These are phyloP conservation scores for Penicillium steckii DNA, from an alignment of 495 filamentous ascomycete genomes.

Conservation along the genomic window DNA sequence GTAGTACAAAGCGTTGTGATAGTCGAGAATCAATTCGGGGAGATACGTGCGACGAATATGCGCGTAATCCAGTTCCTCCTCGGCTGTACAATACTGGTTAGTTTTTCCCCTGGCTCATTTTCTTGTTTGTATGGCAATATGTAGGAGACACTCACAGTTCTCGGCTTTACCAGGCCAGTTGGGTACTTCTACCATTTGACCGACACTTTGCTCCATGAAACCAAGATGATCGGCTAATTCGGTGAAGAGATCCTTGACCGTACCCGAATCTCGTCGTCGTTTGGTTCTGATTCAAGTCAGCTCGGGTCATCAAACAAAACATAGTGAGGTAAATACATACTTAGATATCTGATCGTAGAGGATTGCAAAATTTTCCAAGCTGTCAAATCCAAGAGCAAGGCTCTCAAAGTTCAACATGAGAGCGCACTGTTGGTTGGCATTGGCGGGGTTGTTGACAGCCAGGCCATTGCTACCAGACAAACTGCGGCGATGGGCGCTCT, in stretches of 20 bases:
- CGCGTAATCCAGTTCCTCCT: slow-evolving; percentile 41
- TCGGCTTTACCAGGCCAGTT: slow-evolving; percentile 37
- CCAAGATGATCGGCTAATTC: slow-evolving; percentile 34
- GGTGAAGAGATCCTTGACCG: slow-evolving; percentile 32
- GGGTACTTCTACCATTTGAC: slow-evolving; percentile 32
- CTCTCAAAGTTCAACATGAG: slow-evolving; percentile 74
- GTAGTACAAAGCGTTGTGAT: slow-evolving; percentile 70
- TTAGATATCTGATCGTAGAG: slow-evolving; percentile 45
- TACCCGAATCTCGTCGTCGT: slow-evolving; percentile 34
- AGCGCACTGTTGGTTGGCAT: slow-evolving; percentile 47
- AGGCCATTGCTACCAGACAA: slow-evolving; percentile 19
- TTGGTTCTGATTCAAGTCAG: slow-evolving; percentile 20
- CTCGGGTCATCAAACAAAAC: slow-evolving; percentile 20
- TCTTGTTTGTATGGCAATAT: neutral
- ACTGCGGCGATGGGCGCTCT: slow-evolving; percentile 24
- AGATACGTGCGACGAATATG: slow-evolving; percentile 71
- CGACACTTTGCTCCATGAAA: slow-evolving; percentile 30
- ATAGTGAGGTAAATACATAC: slow-evolving; percentile 36
- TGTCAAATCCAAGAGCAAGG: slow-evolving; percentile 63
- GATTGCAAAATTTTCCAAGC: slow-evolving; percentile 58
- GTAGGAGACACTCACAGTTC: slow-evolving; percentile 33
- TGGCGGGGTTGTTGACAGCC: neutral
- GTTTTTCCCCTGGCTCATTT: neutral
- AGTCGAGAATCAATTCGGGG: slow-evolving; percentile 79
- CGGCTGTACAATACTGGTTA: slow-evolving; percentile 27